Evolutionary conservation across 805 yeast genomes (phyloP).

Genomic region (Wickerhamiella bombiphila): DNA sequence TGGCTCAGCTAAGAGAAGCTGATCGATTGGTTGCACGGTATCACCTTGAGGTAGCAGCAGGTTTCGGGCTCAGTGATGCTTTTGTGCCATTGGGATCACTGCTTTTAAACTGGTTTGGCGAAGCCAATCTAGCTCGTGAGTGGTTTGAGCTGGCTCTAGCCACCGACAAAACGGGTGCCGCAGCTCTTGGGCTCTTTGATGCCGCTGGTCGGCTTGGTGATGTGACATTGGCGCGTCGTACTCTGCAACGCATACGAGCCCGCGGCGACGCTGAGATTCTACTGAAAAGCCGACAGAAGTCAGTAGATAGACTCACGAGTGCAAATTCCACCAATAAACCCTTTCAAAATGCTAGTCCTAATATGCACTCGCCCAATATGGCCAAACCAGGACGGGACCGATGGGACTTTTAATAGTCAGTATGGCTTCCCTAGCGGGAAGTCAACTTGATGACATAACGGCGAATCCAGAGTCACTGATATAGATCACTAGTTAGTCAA

Average conservation of each 20-base stretch:
- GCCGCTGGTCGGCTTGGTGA: conserved; percentile 11
- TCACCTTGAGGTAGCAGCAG: conserved; percentile 64
- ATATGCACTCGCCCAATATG: too few species aligned
- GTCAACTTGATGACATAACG: background rate
- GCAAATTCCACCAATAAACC: too few species aligned
- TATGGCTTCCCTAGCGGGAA: background rate
- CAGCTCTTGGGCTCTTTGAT: conserved; percentile 17
- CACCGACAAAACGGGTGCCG: conserved; percentile 17
- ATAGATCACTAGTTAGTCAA: too few species aligned
- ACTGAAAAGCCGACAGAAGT: conserved; percentile 3
- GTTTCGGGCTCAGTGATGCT: conserved; percentile 62
- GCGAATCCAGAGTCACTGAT: background rate
- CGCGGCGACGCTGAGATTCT: conserved; percentile 8
- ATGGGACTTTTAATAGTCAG: conserved; percentile 1
- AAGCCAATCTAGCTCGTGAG: conserved; percentile 44
- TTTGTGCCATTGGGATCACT: conserved; percentile 65
- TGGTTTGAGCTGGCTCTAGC: conserved; percentile 69
- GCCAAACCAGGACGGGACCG: too few species aligned
- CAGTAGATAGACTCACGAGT: background rate
- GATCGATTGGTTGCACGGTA: conserved; percentile 51
- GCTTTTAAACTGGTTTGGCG: conserved; percentile 62
- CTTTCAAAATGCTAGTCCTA: too few species aligned
- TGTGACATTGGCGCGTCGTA: conserved; percentile 1
- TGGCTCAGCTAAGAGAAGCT: conserved; percentile 54
- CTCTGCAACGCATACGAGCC: conserved; percentile 5